Conservation (phyloP, 495 filamentous ascomycete species). For the Delitschia confertaspora region DNA sequence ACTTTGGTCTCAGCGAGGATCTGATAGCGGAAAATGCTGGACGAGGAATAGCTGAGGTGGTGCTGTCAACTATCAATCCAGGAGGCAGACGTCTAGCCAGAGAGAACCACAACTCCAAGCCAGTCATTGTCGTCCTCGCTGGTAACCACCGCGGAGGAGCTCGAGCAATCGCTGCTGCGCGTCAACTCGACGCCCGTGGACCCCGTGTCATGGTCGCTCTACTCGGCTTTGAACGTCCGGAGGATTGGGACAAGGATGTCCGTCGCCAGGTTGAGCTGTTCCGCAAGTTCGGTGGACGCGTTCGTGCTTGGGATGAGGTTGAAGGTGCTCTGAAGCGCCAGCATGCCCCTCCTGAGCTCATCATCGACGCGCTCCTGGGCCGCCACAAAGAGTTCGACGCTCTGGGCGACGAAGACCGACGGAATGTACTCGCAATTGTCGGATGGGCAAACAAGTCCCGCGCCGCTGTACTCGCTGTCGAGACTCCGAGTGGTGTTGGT, state of each 20-base stretch:
- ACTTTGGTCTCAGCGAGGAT: slow-evolving; percentile 77
- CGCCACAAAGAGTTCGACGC: slow-evolving; percentile 78
- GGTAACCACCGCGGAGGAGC: slow-evolving; percentile 83
- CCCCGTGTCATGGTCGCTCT: slow-evolving; percentile 71
- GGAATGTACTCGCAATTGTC: slow-evolving; percentile 70
- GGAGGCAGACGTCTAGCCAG: slow-evolving; percentile 32
- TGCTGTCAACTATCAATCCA: slow-evolving; percentile 48
- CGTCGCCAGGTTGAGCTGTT: slow-evolving; percentile 54
- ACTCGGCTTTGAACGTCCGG: slow-evolving; percentile 61
- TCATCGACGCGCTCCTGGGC: slow-evolving; percentile 82
- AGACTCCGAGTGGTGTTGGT: slow-evolving; percentile 79
- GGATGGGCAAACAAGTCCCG: slow-evolving; percentile 80
- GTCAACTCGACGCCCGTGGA: slow-evolving; percentile 75
- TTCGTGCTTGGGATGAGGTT: slow-evolving; percentile 32
- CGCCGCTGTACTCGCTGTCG: slow-evolving; percentile 68
- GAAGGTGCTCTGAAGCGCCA: slow-evolving; percentile 44
- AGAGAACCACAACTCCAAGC: slow-evolving; percentile 40
- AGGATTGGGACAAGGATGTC: slow-evolving; percentile 27
- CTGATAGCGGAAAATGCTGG: slow-evolving; percentile 88
- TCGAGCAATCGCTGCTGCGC: slow-evolving; percentile 72
- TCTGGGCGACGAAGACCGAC: slow-evolving; percentile 70
- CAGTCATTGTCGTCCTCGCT: slow-evolving; percentile 70
- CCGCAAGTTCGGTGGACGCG: slow-evolving; percentile 44
- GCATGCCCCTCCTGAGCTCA: slow-evolving; percentile 61
- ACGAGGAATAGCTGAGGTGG: slow-evolving; percentile 75